Evolutionary conservation across 495 filamentous ascomycete genomes (phyloP).

Genomic region (Aspergillus conjunctus): DNA sequence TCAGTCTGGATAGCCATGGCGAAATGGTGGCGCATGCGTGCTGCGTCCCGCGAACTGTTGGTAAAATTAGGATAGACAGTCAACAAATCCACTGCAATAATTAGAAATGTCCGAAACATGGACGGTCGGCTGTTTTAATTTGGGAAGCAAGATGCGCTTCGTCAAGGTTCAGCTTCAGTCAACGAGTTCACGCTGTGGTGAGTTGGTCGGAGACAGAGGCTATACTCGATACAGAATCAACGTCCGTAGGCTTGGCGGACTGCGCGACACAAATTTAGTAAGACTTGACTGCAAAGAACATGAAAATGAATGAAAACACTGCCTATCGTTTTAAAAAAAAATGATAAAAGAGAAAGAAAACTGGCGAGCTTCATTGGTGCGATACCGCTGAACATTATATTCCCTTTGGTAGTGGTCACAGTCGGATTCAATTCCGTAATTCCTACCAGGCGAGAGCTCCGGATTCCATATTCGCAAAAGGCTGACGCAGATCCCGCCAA

Average conservation of each 20-base stretch:
- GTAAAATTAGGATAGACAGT: background rate
- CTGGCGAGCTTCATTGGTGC: too few species aligned
- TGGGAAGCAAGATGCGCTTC: background rate
- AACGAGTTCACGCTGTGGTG: too few species aligned
- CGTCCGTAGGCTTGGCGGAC: background rate
- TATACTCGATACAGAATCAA: background rate
- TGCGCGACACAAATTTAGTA: background rate
- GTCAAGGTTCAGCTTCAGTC: background rate
- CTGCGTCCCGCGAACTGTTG: background rate
- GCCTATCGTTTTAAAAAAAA: background rate
- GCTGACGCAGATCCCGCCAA: background rate
- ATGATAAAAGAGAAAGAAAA: background rate
- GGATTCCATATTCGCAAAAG: background rate
- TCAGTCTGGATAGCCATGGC: background rate
- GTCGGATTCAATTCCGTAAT: background rate
- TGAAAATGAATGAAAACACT: background rate
- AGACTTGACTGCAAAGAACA: background rate
- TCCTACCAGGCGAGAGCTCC: background rate
- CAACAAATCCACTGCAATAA: background rate
- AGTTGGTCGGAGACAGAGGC: too few species aligned
- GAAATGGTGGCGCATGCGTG: background rate
- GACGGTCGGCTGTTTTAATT: background rate
- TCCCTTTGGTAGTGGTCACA: background rate
- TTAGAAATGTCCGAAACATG: background rate
- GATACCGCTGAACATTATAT: background rate